Percentiles rank a stretch among this genome's conserved stretches.
Conservation (phyloP, 805 yeast genomes). For the Suhomyces vadensis region DNA sequence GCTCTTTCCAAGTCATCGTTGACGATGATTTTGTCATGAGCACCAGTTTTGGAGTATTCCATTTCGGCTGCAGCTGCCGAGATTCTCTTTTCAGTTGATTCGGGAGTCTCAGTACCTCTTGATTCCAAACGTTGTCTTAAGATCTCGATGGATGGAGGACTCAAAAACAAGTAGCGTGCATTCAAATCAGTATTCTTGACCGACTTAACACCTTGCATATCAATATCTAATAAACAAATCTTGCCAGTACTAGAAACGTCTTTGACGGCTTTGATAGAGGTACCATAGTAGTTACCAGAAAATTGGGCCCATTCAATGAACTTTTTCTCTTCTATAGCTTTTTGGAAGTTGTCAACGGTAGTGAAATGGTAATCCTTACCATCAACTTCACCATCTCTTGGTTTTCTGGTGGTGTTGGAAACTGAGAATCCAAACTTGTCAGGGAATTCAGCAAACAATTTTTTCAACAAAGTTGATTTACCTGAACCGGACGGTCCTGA, state of each 20-base stretch:
- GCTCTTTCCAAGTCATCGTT: slow-evolving; percentile 92
- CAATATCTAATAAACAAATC: slow-evolving; percentile 92
- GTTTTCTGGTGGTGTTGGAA: slow-evolving; percentile 87
- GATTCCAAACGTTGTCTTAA: slow-evolving; percentile 73
- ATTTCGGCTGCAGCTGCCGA: slow-evolving; percentile 85
- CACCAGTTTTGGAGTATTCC: slow-evolving; percentile 87
- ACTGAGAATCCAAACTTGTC: slow-evolving; percentile 90
- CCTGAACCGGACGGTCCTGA: slow-evolving; percentile 99
- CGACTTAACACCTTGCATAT: slow-evolving; percentile 97
- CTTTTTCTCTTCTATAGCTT: slow-evolving; percentile 67
- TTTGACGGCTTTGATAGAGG: slow-evolving; percentile 82
- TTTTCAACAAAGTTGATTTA: slow-evolving; percentile 89
- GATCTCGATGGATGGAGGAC: slow-evolving; percentile 89
- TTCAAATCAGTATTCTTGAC: slow-evolving; percentile 81
- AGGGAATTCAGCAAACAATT: slow-evolving; percentile 87
- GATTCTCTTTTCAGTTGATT: slow-evolving; percentile 79
- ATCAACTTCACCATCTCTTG: slow-evolving; percentile 87
- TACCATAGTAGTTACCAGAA: slow-evolving; percentile 97
- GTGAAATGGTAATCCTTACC: slow-evolving; percentile 90
- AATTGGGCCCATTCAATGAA: slow-evolving; percentile 98
- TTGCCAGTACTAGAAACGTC: slow-evolving; percentile 64
- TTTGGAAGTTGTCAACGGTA: slow-evolving; percentile 76
- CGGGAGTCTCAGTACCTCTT: slow-evolving; percentile 95
- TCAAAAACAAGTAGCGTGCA: slow-evolving; percentile 82
- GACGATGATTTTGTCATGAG: slow-evolving; percentile 85